Base-by-base conservation (phyloP, 495 filamentous ascomycete genomes). In the Xylaria bambusicola region DNA sequence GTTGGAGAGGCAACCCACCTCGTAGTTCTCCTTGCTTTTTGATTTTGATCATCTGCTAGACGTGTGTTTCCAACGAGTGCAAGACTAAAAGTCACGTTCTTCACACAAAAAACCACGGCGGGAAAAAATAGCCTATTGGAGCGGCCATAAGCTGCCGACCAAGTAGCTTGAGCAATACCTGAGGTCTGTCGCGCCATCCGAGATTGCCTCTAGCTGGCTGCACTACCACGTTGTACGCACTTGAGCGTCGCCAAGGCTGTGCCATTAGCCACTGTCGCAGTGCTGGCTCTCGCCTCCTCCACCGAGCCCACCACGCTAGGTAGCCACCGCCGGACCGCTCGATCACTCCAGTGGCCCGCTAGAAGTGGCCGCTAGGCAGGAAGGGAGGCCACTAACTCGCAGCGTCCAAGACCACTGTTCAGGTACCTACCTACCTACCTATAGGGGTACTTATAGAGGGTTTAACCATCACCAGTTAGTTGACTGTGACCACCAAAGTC, bases 251-350 rank as follows among this genome's bases (percentile, higher is more conserved):
- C 52, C 52, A 54, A 54, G 52, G 24, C 29, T 54, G 3, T 6
- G 3, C 15, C 36, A 38, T 38, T 38, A n/a, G 36, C 13, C 36
- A 38, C 15, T 38, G 12, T 15, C n/a, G n/a, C n/a, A n/a, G n/a
- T n/a, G n/a, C n/a, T n/a, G n/a, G n/a, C 5, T 38, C 13, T 38
- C 26, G 52, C 52, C 17, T 29, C 46, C 31, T 17, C 56, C 56
- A 58, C 56, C 48, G 56, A 58, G 56, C n/a, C 56, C 35, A 47
- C 41, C 53, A 56, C n/a, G n/a, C n/a, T 45, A 24, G 12, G 2
- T 47, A 44, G 5, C 41, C 41, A 44, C 41, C 41, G 21, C 18
- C 36, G 36, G 12, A 38, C 36, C 36, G 36, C 36, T 15, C 8
- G 6, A 38, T 13, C 13, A 38, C 36, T 44, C 18, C 18, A 20